Base-by-base conservation (phyloP, 352 stramenopile genomes). In the Pythium insidiosum region DNA sequence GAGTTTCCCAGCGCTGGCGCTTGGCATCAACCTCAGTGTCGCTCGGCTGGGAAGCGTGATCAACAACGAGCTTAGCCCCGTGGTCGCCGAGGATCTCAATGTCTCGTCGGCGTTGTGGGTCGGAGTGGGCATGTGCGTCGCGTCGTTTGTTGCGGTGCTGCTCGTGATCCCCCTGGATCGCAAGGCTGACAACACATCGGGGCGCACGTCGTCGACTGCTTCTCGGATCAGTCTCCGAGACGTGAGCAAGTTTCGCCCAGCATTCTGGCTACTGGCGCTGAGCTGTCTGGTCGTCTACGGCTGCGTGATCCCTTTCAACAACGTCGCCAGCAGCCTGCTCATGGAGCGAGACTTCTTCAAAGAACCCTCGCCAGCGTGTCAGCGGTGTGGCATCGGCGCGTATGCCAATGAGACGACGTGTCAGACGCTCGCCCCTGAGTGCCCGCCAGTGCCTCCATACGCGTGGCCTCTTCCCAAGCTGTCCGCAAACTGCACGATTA, bases 301-400 rank as follows among this genome's bases (percentile, higher is more conserved):
- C 25, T 95, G 83, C 45, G 84, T 98, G 9, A 82, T 97, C 16
- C 90, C 91, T 20, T 98, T 97, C 51, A 98, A 97, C 56, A 96
- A 88, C 55, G 83, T 98, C 26, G 88, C 89, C 2, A 91, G 74
- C 50, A 94, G 82, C 43, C 68, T 97, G 28, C 56, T 97, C 10
- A 90, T 97, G 63, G 87, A 97, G 38, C 68, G 88, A 19, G 84
- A 96, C 47, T 96, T 88, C 35, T 89, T 86, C 59, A 84, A 85
- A 35, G 56, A 73, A 20, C 79, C 76, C 0, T 68, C 79, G 5
- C 16, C 38, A 12, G 35, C 42, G 22, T 92, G 79, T 23, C 45
- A 38, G 22, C 59, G 76, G 22, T 92, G 79, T 38, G 74, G 72
- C 26, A 43, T 71, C 16, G 77, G 74, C 9, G 56, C 66, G 7